These are phyloP conservation scores for Rehmannia glutinosa DNA, from an alignment of 257 asterid genomes.

Conservation along the genomic window DNA sequence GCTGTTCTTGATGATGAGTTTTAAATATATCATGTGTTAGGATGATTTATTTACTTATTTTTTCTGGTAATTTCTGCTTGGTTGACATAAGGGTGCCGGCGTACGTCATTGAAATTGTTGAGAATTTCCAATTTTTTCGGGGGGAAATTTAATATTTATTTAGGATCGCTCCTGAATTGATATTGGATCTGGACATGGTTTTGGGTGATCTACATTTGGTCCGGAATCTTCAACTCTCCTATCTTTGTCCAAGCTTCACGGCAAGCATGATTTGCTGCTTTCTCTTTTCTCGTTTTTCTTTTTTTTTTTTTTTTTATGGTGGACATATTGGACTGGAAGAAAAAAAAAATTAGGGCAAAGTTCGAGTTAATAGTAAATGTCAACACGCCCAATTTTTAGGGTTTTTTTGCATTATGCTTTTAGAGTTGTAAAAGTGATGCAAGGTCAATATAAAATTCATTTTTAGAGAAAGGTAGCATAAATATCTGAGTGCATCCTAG, in stretches of 20 bases:
- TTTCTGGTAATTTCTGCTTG: neutral
- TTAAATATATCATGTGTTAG: conserved; percentile 12
- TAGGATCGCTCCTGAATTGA: neutral
- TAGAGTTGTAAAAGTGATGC: too few relatives aligned
- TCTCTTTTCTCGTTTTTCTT: too few relatives aligned
- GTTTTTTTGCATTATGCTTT: too few relatives aligned
- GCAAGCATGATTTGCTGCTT: neutral
- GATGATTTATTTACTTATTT: neutral
- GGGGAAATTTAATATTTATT: neutral
- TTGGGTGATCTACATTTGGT: conserved; percentile 10
- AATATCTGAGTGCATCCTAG: too few relatives aligned
- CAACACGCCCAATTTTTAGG: neutral
- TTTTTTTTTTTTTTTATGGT: too few relatives aligned
- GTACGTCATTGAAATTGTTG: neutral
- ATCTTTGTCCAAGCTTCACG: neutral
- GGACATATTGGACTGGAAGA: neutral
- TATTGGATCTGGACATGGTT: conserved; percentile 14
- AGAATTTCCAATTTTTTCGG: neutral
- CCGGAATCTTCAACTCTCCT: neutral
- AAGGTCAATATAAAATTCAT: too few relatives aligned
- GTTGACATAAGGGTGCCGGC: neutral
- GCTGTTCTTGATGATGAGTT: neutral
- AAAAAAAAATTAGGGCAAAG: neutral
- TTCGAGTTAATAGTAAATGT: neutral
- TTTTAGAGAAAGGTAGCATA: too few relatives aligned